Base-by-base conservation (phyloP, 345 rosid genomes). In the Iberis pinnata region DNA sequence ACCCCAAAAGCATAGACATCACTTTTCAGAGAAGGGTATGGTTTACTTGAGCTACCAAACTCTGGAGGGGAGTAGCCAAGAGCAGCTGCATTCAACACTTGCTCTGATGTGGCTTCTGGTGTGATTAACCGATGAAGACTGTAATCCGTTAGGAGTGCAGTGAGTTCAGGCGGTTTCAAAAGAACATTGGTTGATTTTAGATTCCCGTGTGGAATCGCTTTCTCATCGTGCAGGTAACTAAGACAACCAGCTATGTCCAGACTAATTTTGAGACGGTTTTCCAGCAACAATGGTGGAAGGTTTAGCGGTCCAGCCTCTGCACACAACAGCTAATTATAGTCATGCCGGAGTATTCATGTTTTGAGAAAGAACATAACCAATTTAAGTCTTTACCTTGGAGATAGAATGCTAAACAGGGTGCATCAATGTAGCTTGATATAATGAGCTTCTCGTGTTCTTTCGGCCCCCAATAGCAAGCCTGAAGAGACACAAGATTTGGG, bases 151-250 rank as follows among this genome's bases (percentile, higher is more conserved):
- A 89, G 70, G 56, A 68, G 60, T 14, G 83, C 75, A 19, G 74
- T 80, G 70, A 81, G 51, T 12, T 72, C 65, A 2, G 76, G 80
- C 55, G 71, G 48, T 67, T 78, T 75, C 35, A 89, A 27, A 56
- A 89, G 72, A 68, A 89, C 74, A 76, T 89, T 86, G 4, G 93
- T 76, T 9, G 95, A 83, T 67, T 89, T 89, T 17, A 89, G 84
- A 78, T 86, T 89, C 43, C 97, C 97, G 39, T 89, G 97, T 12
- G 97, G 97, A 60, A 89, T 86, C 54, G 93, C 84, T 68, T 70
- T 73, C 70, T 82, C 88, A 5, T 76, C 81, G 61, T 89, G 97
- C 6, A 89, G 75, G 78, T 76, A 83, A 73, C 70, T 83, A 68
- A 83, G 82, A 66, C 97, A 89, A 53, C 79, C 53, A 5, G 89